phyloP scores from a whole-genome alignment of 2,329 filamentous ascomycete genomes.

The Cercospora nicotianae region DNA sequence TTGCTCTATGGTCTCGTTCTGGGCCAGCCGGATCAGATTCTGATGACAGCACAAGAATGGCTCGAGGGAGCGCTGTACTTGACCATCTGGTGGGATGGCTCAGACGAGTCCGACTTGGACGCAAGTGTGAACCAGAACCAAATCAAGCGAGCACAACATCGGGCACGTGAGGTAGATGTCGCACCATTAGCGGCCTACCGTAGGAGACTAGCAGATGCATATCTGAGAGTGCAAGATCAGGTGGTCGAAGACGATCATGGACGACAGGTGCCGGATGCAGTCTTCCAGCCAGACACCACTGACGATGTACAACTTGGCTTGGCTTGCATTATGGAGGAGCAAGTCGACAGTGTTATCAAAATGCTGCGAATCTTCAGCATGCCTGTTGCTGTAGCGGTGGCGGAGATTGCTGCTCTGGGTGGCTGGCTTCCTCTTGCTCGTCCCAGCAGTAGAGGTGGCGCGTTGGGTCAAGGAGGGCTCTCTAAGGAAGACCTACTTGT shows the following conservation, averaged over 20 bases:
- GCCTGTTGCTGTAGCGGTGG: slow-evolving; percentile 72
- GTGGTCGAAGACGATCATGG: slow-evolving; percentile 52
- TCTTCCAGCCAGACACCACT: slow-evolving; percentile 72
- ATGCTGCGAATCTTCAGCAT: slow-evolving; percentile 79
- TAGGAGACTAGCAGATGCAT: slow-evolving; percentile 68
- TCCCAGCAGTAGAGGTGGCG: slow-evolving; percentile 48
- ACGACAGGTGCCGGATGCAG: slow-evolving; percentile 33
- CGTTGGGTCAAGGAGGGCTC: slow-evolving; percentile 61
- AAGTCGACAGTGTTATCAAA: slow-evolving; percentile 71
- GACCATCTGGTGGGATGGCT: slow-evolving; percentile 89
- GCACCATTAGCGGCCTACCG: slow-evolving; percentile 68
- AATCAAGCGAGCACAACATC: slow-evolving; percentile 34
- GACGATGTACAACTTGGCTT: slow-evolving; percentile 78
- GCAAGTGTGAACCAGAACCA: slow-evolving; percentile 49
- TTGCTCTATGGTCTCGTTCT: slow-evolving; percentile 78
- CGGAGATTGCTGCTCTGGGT: slow-evolving; percentile 79
- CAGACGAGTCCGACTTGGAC: slow-evolving; percentile 54
- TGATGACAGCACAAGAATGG: slow-evolving; percentile 83
- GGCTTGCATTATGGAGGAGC: slow-evolving; percentile 79
- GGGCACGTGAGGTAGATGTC: slow-evolving; percentile 50
- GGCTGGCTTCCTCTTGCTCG: slow-evolving; percentile 71
- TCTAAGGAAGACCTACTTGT: slow-evolving; percentile 85
- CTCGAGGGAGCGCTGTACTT: slow-evolving; percentile 82
- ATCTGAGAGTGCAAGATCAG: slow-evolving; percentile 62
- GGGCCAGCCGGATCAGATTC: slow-evolving; percentile 72